These are phyloP conservation scores for Lithocarpus polystachyus DNA, from an alignment of 306 rosid genomes.

Conservation along the genomic window DNA sequence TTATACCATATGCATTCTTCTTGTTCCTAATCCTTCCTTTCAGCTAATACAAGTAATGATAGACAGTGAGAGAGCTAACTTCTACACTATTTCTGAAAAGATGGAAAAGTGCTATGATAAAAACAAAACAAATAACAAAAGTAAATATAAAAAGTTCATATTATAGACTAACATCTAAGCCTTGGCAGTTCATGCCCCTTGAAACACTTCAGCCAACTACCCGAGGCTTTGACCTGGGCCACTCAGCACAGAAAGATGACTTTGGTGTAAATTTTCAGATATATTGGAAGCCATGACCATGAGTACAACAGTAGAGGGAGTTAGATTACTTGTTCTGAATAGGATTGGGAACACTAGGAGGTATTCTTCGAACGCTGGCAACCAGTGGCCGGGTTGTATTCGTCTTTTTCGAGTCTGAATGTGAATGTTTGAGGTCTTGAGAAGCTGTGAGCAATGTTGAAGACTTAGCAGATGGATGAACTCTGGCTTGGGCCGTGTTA, in stretches of 20 bases:
- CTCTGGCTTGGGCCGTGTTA: conserved; percentile 43
- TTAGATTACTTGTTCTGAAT: conserved; percentile 72
- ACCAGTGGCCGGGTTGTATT: conserved; percentile 24
- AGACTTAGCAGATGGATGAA: conserved; percentile 30
- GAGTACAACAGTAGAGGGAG: conserved; percentile 1
- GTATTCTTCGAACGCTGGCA: conserved; percentile 61
- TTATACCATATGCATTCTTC: conserved; percentile 19
- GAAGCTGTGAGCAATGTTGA: conserved; percentile 27
- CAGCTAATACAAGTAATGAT: conserved; percentile 17
- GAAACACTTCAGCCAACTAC: conserved; percentile 32
- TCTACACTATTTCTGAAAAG: conserved; percentile 5
- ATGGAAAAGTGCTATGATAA: background rate
- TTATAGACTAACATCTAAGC: conserved; percentile 10
- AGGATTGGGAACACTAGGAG: conserved; percentile 82
- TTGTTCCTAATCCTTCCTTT: conserved; percentile 23
- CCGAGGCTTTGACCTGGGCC: conserved; percentile 49
- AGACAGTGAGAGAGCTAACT: background rate
- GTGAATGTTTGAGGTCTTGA: conserved; percentile 17
- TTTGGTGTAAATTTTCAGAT: conserved; percentile 16
- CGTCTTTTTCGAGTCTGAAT: conserved; percentile 7
- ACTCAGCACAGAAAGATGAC: conserved; percentile 15
- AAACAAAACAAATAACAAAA: conserved; percentile 13
- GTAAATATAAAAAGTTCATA: conserved; percentile 4
- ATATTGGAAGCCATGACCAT: conserved; percentile 19
- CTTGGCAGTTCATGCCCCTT: conserved; percentile 18